Evolutionary conservation across 352 stramenopile species (phyloP).

Genomic region (Pythium aphanidermatum): DNA sequence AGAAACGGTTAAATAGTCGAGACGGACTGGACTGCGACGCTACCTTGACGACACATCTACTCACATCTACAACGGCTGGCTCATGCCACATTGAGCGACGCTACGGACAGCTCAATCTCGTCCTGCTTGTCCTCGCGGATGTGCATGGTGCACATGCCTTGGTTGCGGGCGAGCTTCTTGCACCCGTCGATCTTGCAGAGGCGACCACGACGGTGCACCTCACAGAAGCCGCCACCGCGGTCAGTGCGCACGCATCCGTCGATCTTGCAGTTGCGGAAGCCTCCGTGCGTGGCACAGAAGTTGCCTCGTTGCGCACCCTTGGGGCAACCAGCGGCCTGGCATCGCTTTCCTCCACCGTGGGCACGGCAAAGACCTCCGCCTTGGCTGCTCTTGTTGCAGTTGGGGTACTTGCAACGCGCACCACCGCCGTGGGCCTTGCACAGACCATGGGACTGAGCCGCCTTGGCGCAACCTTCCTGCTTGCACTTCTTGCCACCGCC

Average conservation of each 20-base stretch:
- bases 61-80: too few relatives aligned
- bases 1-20: too few relatives aligned
- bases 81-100: too few relatives aligned
- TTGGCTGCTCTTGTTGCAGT: constrained; percentile 83
- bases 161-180: constrained; percentile 85
- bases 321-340: constrained; percentile 57
- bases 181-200: constrained; percentile 81
- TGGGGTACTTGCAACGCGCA: constrained; percentile 73
- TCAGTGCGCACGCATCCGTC: constrained; percentile 78
- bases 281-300: constrained; percentile 79
- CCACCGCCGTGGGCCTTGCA: constrained; percentile 83
- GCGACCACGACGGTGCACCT: constrained; percentile 74
- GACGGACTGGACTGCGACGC: too few relatives aligned
- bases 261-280: constrained; percentile 85
- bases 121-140: constrained; percentile 80
- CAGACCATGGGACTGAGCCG: constrained; percentile 76
- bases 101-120: too few relatives aligned
- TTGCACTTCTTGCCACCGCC: constrained; percentile 86
- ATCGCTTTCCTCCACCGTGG: constrained; percentile 77
- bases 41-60: neutral
- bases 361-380: constrained; percentile 68
- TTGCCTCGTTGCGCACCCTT: constrained; percentile 82
- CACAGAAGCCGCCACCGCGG: constrained; percentile 76
- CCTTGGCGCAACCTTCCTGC: constrained; percentile 74
- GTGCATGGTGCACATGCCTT: constrained; percentile 88